Evolutionary conservation across 768 basidiomycete species (phyloP), one percentile per base, ranked within the genome.

Genomic region (Gymnopilus junonius): DNA sequence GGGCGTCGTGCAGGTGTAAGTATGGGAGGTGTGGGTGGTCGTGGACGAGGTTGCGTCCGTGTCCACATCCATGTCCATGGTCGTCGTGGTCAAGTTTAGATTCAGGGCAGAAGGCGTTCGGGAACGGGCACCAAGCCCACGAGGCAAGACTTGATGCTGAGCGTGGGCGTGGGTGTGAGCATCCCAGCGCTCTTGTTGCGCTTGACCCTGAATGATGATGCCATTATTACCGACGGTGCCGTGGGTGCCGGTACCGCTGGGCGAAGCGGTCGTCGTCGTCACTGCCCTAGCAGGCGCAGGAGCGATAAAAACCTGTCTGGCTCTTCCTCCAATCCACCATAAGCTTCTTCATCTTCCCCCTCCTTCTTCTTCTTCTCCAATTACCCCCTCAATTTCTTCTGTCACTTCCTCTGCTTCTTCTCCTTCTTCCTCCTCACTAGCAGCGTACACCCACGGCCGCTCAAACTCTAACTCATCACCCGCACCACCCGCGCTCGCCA

Each of bases 401-500:
- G 31, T 59, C 29, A 34, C 42, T 6, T 54, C 58, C 1, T 37
- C 39, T 8, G 63, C 66, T 15, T 53, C 53, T 8, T n/a, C 25
- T 34, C 37, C 63, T 40, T 58, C 59, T 50, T 61, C 67, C 29
- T 50, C 62, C 31, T n/a, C 57, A 34, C 34, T 29, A 20, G 48
- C 27, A 17, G 27, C 48, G 20, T 51, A 51, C 48, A 32, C 14
- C 48, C 48, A 51, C 48, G 27, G 48, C 31, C 48, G 31, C 48
- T 51, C 48, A 27, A 51, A 32, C 48, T 51, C 48, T 15, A 59
- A 46, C 17, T 51, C 39, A 4, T 35, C 58, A 17, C 37, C 58
- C 35, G 65, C 66, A 1, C 45, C 51, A 58, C 65, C 67, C 17
- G 63, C 63, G 15, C 65, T 39, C 50, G 62, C 58, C 14, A 77